These are phyloP conservation scores for Coniophora puteana DNA, from an alignment of 1,284 basidiomycete species.

Conservation along the genomic window DNA sequence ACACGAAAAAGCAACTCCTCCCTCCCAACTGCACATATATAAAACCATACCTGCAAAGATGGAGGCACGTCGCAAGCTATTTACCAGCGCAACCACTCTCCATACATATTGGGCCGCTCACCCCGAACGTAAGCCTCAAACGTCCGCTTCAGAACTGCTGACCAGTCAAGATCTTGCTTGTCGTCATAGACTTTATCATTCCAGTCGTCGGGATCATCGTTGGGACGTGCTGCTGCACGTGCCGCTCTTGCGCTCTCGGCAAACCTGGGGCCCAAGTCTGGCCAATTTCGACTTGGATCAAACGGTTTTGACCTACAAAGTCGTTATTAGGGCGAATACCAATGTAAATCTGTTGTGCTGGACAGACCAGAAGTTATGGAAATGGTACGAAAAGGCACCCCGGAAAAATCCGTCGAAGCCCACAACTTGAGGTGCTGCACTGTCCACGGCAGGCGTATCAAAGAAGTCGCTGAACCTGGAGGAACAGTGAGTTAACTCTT, in stretches of 20 bases:
- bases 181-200: slow-evolving; percentile 26
- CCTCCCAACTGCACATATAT: too few species aligned
- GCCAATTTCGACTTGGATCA: slow-evolving; percentile 64
- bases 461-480: slow-evolving; percentile 59
- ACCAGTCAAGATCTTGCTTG: slow-evolving; percentile 70
- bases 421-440: slow-evolving; percentile 49
- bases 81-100: slow-evolving; percentile 60
- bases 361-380: slow-evolving; percentile 45
- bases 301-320: slow-evolving; percentile 64
- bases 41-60: too few species aligned
- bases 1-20: too few species aligned
- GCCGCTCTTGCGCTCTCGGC: slow-evolving; percentile 49
- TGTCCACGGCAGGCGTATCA: slow-evolving; percentile 48
- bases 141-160: slow-evolving; percentile 75
- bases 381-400: slow-evolving; percentile 70
- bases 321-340: not conserved
- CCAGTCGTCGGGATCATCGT: slow-evolving; percentile 18
- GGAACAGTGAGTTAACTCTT: slow-evolving; percentile 6
- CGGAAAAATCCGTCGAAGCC: slow-evolving; percentile 70
- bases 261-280: slow-evolving; percentile 66
- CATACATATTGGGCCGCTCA: slow-evolving; percentile 76
- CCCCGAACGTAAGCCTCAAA: slow-evolving; percentile 73
- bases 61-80: not conserved
- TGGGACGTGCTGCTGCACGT: slow-evolving; percentile 21
- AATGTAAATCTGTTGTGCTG: not conserved